phyloP scores from a whole-genome alignment of 768 basidiomycete genomes.

The Hypholoma sublateritium region DNA sequence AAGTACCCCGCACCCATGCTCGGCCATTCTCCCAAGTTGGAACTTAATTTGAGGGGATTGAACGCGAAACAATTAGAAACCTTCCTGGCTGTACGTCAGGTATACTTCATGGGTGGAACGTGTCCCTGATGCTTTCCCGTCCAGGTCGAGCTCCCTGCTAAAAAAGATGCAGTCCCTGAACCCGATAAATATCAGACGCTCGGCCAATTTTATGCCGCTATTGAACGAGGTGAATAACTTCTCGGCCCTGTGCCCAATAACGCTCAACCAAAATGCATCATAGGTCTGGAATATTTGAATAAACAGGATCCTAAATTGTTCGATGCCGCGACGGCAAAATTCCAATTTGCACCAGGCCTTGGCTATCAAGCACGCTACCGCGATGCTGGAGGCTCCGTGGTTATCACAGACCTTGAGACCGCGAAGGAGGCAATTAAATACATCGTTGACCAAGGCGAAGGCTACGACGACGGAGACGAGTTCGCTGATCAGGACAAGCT shows the following conservation, averaged over 20 bases:
- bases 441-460: conserved; percentile 26
- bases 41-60: conserved; percentile 9
- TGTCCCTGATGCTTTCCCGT: no score
- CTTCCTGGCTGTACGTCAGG: conserved; percentile 10
- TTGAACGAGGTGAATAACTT: conserved; percentile 7
- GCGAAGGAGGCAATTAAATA: conserved; percentile 17
- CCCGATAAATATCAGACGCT: conserved; percentile 14
- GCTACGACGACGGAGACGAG: conserved; percentile 12
- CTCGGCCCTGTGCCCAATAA: no score
- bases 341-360: conserved; percentile 14
- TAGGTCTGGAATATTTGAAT: conserved; percentile 9
- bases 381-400: conserved; percentile 14
- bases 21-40: conserved; percentile 14
- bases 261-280: not conserved
- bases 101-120: not conserved
- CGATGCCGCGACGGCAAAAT: conserved; percentile 3
- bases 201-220: conserved; percentile 16
- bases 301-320: conserved; percentile 4
- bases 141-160: conserved; percentile 13
- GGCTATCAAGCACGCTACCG: conserved; percentile 12
- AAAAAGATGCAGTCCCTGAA: conserved; percentile 10
- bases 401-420: conserved; percentile 16
- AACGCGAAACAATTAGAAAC: conserved; percentile 12
- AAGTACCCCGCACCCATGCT: conserved; percentile 21
- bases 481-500: conserved; percentile 14